Conservation (phyloP, 2,329 filamentous ascomycete species). For the Massarina eburnea region DNA sequence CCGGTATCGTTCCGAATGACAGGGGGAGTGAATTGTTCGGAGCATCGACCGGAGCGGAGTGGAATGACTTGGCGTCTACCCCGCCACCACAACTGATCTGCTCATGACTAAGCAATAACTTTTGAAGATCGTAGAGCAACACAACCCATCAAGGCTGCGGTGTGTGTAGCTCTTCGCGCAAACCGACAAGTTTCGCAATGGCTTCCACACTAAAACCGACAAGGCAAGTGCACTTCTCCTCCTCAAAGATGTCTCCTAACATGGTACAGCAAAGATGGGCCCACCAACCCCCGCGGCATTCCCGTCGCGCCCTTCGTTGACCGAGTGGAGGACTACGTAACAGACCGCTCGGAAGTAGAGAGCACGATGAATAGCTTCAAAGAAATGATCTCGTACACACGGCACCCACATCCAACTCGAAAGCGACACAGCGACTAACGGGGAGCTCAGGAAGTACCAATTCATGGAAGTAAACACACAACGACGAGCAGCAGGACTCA, state of each 20-base stretch:
- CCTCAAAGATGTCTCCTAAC: slow-evolving; percentile 8
- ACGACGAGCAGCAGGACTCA: slow-evolving; percentile 75
- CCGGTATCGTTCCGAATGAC: not conserved
- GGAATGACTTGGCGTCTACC: not conserved
- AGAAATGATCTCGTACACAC: slow-evolving; percentile 83
- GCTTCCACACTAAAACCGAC: slow-evolving; percentile 26
- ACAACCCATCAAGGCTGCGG: not conserved
- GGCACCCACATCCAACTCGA: not conserved
- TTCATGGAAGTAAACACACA: slow-evolving; percentile 98
- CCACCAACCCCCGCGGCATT: slow-evolving; percentile 80
- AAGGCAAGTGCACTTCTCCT: slow-evolving; percentile 18
- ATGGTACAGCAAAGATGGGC: slow-evolving; percentile 43
- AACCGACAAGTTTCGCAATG: slow-evolving; percentile 23
- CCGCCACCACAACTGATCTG: not conserved
- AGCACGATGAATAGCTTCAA: slow-evolving; percentile 80
- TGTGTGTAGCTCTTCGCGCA: slow-evolving; percentile 4
- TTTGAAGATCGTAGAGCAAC: slow-evolving; percentile 3
- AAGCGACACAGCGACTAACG: slow-evolving; percentile 12
- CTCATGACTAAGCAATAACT: slow-evolving; percentile 1
- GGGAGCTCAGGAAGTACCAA: slow-evolving; percentile 81
- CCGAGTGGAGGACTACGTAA: slow-evolving; percentile 84
- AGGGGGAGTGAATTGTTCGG: not conserved
- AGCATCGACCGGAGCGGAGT: slow-evolving; percentile 1
- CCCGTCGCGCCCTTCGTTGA: slow-evolving; percentile 84
- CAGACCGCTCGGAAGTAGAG: slow-evolving; percentile 77